phyloP scores from a whole-genome alignment of 257 asterid species.

The Solanum neorickii region DNA sequence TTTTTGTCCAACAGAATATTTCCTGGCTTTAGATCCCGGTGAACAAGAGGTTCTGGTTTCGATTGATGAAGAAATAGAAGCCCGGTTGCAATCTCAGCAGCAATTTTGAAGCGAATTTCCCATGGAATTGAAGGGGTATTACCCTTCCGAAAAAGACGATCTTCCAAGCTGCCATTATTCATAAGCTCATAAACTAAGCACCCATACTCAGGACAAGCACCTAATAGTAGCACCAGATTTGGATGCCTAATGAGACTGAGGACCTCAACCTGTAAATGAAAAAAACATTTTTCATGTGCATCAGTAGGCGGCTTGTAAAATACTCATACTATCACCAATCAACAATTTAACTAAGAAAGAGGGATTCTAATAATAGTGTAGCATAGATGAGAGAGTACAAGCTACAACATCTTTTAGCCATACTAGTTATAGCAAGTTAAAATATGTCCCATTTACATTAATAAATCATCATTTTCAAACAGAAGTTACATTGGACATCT shows the following conservation, averaged over 20 bases:
- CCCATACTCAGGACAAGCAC: constrained; percentile 79
- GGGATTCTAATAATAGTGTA: background rate
- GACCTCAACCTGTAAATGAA: constrained; percentile 43
- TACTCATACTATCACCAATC: background rate
- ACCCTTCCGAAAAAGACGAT: constrained; percentile 53
- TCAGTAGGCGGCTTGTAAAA: background rate
- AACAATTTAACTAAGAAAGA: background rate
- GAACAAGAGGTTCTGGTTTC: constrained; percentile 79
- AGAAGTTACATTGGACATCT: background rate
- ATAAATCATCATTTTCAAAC: background rate
- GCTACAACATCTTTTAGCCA: background rate
- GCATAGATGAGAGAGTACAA: background rate
- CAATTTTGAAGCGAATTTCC: constrained; percentile 58
- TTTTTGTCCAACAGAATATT: constrained; percentile 58
- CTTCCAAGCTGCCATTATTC: constrained; percentile 75
- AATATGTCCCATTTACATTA: background rate
- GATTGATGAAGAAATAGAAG: constrained; percentile 76
- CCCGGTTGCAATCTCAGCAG: constrained; percentile 62
- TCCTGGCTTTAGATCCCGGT: constrained; percentile 75
- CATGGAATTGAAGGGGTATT: constrained; percentile 70
- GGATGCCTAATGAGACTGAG: constrained; percentile 73
- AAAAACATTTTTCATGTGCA: background rate
- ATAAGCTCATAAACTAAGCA: constrained; percentile 77
- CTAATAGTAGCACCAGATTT: constrained; percentile 72
- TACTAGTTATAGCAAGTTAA: background rate